Evolutionary conservation across 1,284 basidiomycete species (phyloP).

Genomic region (Ganoderma lingzhi): DNA sequence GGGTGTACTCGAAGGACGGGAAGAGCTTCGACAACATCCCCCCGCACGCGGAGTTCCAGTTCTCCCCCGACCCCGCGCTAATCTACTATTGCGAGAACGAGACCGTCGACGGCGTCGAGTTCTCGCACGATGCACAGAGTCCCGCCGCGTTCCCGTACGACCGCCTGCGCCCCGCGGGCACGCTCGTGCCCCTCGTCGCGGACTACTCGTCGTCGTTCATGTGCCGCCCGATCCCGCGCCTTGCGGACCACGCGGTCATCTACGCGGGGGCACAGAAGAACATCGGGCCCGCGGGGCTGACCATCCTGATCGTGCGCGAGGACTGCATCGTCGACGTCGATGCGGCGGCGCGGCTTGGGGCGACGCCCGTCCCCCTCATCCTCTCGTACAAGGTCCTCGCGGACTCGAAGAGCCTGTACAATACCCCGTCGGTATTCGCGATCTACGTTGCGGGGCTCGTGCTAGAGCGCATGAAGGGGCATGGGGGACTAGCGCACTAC

Average conservation of each 20-base stretch:
- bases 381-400: slow-evolving; percentile 89
- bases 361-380: slow-evolving; percentile 79
- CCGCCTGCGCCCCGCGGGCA: slow-evolving; percentile 53
- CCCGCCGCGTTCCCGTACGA: slow-evolving; percentile 88
- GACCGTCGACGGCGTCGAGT: slow-evolving; percentile 97
- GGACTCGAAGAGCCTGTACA: slow-evolving; percentile 87
- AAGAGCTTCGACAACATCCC: slow-evolving; percentile 87
- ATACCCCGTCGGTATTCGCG: slow-evolving; percentile 94
- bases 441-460: slow-evolving; percentile 95
- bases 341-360: slow-evolving; percentile 78
- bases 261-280: slow-evolving; percentile 99
- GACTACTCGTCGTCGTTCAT: slow-evolving; percentile 99
- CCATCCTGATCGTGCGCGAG: slow-evolving; percentile 92
- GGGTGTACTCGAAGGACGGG: slow-evolving; percentile 66
- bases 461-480: slow-evolving; percentile 71
- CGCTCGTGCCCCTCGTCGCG: slow-evolving; percentile 85
- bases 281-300: slow-evolving; percentile 93
- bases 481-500: slow-evolving; percentile 80
- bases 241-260: slow-evolving; percentile 91
- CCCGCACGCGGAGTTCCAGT: slow-evolving; percentile 74
- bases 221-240: slow-evolving; percentile 90
- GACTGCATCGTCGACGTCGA: slow-evolving; percentile 92
- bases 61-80: slow-evolving; percentile 84
- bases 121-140: slow-evolving; percentile 62
- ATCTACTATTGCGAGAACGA: slow-evolving; percentile 99